Evolutionary conservation across 345 rosid genomes (phyloP), one percentile per base, ranked within the genome.

Genomic region (Arabidopsis arenosa): DNA sequence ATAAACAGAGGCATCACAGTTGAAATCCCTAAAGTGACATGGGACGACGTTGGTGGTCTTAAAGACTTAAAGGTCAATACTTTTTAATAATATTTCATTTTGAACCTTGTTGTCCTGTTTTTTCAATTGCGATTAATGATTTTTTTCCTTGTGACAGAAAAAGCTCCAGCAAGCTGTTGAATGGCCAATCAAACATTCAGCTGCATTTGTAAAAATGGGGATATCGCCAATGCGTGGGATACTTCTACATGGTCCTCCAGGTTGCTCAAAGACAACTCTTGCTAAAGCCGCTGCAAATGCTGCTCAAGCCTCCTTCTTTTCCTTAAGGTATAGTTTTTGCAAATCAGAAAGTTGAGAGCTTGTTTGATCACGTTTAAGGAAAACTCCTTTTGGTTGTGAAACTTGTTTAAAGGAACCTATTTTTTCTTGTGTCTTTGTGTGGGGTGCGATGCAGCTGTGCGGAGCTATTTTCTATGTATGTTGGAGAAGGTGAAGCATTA

Each of bases 261-360:
- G 99, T 74, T 95, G 99, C 86, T 95, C 97, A 15, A 95, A 95
- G 85, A 92, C 96, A n/a, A 95, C 97, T 57, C 96, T 95, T 69
- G 96, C 96, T 41, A 95, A 92, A 86, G 99, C 99, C 12, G 91
- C 92, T 67, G 96, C 97, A 15, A 84, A 92, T 85, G 96, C 95
- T 73, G 89, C 97, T 66, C 90, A 92, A 82, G 95, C 96, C 54
- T 90, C 98, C 18, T 89, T 92, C 83, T 94, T 95, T 75, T 90
- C 96, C 56, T 83, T 92, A 81, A 86, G 97, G 97, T 91, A 71
- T 49, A 77, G 41, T 60, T 62, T 63, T 57, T 14, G 14, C 40
- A 21, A 30, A 36, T 58, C 49, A 48, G 26, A 56, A 55, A 23
- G 55, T 10, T 72, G 6, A 61, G 9, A 63, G 41, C 33, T 63